phyloP scores from a whole-genome alignment of 2,329 filamentous ascomycete species.

The Microdochium nivale region DNA sequence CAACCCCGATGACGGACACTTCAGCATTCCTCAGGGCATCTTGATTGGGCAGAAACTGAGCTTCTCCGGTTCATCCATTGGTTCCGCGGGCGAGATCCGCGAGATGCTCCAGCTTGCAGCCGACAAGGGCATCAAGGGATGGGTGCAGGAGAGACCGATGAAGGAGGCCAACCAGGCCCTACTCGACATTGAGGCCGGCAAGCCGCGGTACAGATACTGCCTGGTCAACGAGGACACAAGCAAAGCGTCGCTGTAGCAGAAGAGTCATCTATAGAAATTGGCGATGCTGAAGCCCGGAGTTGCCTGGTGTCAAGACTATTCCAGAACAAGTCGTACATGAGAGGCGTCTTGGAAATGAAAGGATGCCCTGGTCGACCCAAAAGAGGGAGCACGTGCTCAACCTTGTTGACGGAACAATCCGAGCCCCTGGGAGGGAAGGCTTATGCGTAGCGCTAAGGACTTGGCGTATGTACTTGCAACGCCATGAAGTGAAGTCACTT shows the following conservation, averaged over 20 bases:
- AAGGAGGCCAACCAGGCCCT: constrained; percentile 28
- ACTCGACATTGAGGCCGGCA: constrained; percentile 4
- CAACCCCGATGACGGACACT: constrained; percentile 41
- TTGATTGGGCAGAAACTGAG: constrained; percentile 36
- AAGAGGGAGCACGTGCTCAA: no score
- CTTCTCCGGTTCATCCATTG: constrained; percentile 31
- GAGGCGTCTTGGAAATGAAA: no score
- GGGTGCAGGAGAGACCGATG: constrained; percentile 38
- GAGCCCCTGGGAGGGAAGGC: no score
- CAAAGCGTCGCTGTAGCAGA: constrained; percentile 1
- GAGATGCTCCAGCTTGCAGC: constrained; percentile 41
- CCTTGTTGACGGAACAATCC: no score
- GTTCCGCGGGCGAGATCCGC: constrained; percentile 35
- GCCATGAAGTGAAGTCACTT: no score
- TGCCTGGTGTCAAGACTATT: no score
- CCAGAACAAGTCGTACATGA: no score
- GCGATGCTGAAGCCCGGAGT: neutral
- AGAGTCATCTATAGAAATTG: neutral
- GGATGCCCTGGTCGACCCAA: no score
- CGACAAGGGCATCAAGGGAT: constrained; percentile 36
- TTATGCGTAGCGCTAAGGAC: no score
- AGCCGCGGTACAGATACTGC: constrained; percentile 4
- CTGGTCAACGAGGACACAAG: constrained; percentile 3
- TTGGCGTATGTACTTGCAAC: no score
- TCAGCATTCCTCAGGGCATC: constrained; percentile 4